Base-by-base conservation (phyloP, 176 grass and related monocot species). In the Oryza coarctata region DNA sequence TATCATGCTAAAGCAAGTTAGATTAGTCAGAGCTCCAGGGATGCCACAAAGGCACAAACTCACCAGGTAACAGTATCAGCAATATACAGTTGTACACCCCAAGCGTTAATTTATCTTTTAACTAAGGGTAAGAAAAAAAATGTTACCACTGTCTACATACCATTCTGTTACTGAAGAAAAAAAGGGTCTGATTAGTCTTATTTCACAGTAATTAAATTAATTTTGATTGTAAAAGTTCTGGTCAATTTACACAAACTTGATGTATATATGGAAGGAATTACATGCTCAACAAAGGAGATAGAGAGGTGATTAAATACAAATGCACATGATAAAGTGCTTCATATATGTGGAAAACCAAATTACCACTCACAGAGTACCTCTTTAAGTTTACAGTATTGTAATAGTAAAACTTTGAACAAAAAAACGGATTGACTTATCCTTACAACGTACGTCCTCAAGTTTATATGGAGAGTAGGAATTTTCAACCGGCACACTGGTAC, bases 401-500 rank as follows among this genome's bases (percentile, higher is more conserved):
- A 29, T 18, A 52, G 71, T 34, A 82, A 86, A 80, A 36, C 44
- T 66, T 71, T 62, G 23, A 47, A 77, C 26, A 89, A 82, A 60
- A n/a, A 25, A 58, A 1, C 1, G 22, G n/a, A 60, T 60, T 25
- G 25, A 60, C 27, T 20, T 77, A 52, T 65, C 33, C 61, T 60
- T 32, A 86, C 77, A 86, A 70, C 71, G 72, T 17, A 71, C 11
- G 22, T 81, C 71, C 72, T 78, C 80, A 77, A 65, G 55, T 85
- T 77, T 75, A 84, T 63, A 33, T 28, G 22, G 63, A 40, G 26
- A 50, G 31, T 73, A 12, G 28, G 29, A 73, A 69, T 33, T 76
- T 28, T 75, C 11, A 2, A 80, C 30, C 66, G 47, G 18, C 25
- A 68, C 47, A 74, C 12, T 30, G n/a, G 34, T 73, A 73, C 69